These are phyloP conservation scores for Candida maltosa DNA, from an alignment of 805 yeast species.

Conservation along the genomic window DNA sequence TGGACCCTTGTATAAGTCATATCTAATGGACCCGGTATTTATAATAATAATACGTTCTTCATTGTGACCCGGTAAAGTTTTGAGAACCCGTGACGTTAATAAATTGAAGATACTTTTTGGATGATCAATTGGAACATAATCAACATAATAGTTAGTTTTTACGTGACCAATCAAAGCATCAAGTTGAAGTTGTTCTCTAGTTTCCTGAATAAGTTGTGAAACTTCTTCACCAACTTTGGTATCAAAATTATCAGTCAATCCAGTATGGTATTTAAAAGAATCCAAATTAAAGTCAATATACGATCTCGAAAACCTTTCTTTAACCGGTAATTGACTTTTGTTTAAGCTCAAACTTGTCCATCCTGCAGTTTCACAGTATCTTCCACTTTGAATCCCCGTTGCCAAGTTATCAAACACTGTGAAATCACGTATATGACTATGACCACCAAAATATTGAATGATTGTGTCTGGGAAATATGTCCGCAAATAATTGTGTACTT, in stretches of 20 bases:
- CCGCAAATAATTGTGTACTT: slow-evolving; percentile 52
- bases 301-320: slow-evolving; percentile 45
- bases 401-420: slow-evolving; percentile 60
- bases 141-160: slow-evolving; percentile 56
- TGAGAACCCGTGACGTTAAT: slow-evolving; percentile 55
- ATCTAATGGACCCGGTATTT: slow-evolving; percentile 86
- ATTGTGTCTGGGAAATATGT: slow-evolving; percentile 53
- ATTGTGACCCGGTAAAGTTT: slow-evolving; percentile 30
- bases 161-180: slow-evolving; percentile 62
- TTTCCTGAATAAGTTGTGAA: slow-evolving; percentile 38
- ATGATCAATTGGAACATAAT: slow-evolving; percentile 54
- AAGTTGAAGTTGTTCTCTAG: slow-evolving; percentile 50
- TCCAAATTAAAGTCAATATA: slow-evolving; percentile 80
- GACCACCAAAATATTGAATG: slow-evolving; percentile 92
- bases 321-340: slow-evolving; percentile 11
- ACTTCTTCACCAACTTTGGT: slow-evolving; percentile 55
- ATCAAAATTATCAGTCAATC: slow-evolving; percentile 29
- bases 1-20: slow-evolving; percentile 80
- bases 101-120: slow-evolving; percentile 56
- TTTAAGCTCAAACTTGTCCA: slow-evolving; percentile 59
- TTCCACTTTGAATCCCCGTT: slow-evolving; percentile 86
- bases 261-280: slow-evolving; percentile 66
- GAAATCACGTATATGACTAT: slow-evolving; percentile 88
- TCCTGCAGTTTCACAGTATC: slow-evolving; percentile 93
- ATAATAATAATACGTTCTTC: slow-evolving; percentile 50